Conservation (phyloP, 306 rosid species). For the Citrullus colocynthis region DNA sequence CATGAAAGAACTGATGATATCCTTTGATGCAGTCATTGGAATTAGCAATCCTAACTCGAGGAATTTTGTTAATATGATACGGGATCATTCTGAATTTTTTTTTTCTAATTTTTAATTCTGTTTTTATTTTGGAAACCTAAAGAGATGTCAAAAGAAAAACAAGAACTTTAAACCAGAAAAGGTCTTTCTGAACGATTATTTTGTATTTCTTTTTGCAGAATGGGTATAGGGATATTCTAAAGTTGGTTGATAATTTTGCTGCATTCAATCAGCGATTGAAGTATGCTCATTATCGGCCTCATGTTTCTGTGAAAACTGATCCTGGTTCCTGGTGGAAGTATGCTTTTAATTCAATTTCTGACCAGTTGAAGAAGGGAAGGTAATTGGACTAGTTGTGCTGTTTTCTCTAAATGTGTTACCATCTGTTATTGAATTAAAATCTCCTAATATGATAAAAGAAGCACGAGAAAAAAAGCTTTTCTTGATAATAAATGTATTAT, state of each 20-base stretch:
- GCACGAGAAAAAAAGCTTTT: not conserved
- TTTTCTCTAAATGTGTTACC: not conserved
- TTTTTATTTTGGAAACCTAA: not conserved
- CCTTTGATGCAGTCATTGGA: not conserved
- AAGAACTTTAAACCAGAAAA: not conserved
- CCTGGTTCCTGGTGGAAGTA: constrained; percentile 89
- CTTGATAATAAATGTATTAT: not conserved
- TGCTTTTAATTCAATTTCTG: constrained; percentile 70
- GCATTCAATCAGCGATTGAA: constrained; percentile 85
- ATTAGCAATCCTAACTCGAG: not conserved
- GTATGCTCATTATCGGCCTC: constrained; percentile 90
- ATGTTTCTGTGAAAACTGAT: constrained; percentile 52
- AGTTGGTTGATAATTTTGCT: constrained; percentile 84
- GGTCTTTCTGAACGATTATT: not conserved
- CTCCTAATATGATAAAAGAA: not conserved
- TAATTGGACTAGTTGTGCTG: constrained; percentile 13
- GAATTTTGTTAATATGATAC: not conserved
- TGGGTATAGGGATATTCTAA: constrained; percentile 73
- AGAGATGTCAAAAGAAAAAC: not conserved
- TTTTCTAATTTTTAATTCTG: too few species aligned
- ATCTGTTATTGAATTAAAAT: not conserved
- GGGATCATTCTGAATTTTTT: not conserved
- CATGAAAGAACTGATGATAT: not conserved
- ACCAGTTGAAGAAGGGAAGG: constrained; percentile 93
- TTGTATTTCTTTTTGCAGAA: constrained; percentile 38